These are phyloP conservation scores for Acacia pycnantha DNA, from an alignment of 331 rosid species.

Conservation along the genomic window DNA sequence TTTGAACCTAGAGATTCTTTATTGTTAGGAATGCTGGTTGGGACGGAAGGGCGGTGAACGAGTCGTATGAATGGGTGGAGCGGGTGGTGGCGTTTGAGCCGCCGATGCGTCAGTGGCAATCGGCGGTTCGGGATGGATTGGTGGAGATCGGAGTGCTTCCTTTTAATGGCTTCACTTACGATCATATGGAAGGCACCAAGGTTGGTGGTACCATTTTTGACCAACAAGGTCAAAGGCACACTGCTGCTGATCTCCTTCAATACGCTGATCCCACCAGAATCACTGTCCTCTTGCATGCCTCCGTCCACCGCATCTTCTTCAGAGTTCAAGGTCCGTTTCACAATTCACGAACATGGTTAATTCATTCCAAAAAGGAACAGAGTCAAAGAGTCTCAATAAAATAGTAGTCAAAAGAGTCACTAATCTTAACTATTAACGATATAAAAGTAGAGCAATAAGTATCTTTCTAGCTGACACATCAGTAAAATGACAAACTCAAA, in stretches of 20 bases:
- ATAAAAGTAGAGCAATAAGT: too few species aligned
- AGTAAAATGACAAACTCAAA: too few species aligned
- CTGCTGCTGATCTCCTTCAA: slow-evolving; percentile 72
- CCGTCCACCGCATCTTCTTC: slow-evolving; percentile 54
- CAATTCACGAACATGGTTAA: too few species aligned
- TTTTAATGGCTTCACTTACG: slow-evolving; percentile 74
- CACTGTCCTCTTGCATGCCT: slow-evolving; percentile 57
- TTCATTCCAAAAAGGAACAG: background rate
- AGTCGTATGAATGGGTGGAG: slow-evolving; percentile 85
- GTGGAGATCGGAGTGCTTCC: slow-evolving; percentile 62
- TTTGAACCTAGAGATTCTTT: background rate
- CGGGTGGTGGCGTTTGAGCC: slow-evolving; percentile 60
- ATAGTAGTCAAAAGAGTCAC: too few species aligned
- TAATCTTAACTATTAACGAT: too few species aligned
- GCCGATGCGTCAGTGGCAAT: slow-evolving; percentile 55
- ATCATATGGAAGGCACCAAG: slow-evolving; percentile 75
- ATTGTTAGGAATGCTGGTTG: slow-evolving; percentile 50
- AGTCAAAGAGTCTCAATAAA: background rate
- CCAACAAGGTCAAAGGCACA: slow-evolving; percentile 55
- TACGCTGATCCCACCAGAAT: slow-evolving; percentile 62
- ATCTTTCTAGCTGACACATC: too few species aligned
- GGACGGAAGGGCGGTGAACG: slow-evolving; percentile 61
- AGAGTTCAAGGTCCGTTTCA: slow-evolving; percentile 34
- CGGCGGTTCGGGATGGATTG: slow-evolving; percentile 65
- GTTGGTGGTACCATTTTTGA: slow-evolving; percentile 85